Evolutionary conservation across 2,329 filamentous ascomycete species (phyloP), one percentile per base, ranked within the genome.

Genomic region (Lachnum nothofagi): DNA sequence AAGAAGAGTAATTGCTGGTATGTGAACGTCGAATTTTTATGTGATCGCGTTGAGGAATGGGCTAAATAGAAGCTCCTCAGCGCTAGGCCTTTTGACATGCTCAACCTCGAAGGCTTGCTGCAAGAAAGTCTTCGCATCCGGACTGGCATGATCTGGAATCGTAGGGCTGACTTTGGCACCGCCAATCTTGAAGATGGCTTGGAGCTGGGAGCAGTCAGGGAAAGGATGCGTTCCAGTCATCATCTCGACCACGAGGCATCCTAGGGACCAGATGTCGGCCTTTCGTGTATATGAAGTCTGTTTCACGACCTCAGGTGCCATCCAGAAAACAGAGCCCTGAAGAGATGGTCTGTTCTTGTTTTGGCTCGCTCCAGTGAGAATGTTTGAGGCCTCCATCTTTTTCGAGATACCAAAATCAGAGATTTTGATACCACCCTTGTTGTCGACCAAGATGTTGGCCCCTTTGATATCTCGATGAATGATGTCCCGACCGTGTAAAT

Each of bases 401-500:
- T 98, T 98, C 53, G 88, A 94, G 66, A 98, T 97, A 65, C 93
- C 93, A 61, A 98, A 98, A 75, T 98, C 93, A 7, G 91, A 97
- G 58, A 98, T 98, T 72, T 98, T 98, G 72, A 98, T 95, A 6
- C 88, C 91, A 50, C 93, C 93, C 71, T 97, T 96, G 75, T 97
- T 97, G 73, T 98, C 93, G 49, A 98, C 93, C 4, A 98, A 82
- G 59, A 98, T 95, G 66, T 98, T 98, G 67, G 93, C 93, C 41
- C 93, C 93, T 74, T 98, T 98, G 78, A 98, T 97, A 65, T 98
- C 93, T 52, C 93, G 86, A 68, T 98, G 93, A 61, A 98, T 97
- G 64, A 98, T 98, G 65, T 96, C 93, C 56, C 85, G 83, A 65
- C 85, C 86, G 72, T 98, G 93, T 14, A 98, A 80, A 67, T 97